Evolutionary conservation across 108 stramenopile genomes (phyloP), one percentile per base, ranked within the genome.

Genomic region (Cyclotella sp.): DNA sequence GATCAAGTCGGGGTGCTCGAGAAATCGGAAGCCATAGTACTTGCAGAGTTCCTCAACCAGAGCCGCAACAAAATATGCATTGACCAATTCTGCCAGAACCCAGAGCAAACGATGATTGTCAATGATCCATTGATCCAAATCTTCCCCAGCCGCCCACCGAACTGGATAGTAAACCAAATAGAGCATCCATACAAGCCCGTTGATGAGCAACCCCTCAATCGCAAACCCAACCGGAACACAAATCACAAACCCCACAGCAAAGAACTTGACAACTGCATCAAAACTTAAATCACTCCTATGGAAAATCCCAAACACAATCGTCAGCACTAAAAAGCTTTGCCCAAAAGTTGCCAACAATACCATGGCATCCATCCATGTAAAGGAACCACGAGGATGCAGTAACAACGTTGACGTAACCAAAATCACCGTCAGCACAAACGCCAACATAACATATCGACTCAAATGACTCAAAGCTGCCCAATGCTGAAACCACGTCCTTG

Each of bases 211-310:
- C 18, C 85, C 90, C 72, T 95, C 94, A 41, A 92, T 80, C 24
- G 93, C 64, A 70, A 95, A 89, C 12, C 92, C 91, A 9, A 89
- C 67, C 0, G 92, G 91, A 26, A 88, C 88, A 15, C 91, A 92
- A 70, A 95, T 85, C 24, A 89, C 59, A 67, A 95, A 95, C 27
- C 94, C 94, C 27, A 91, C 91, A 13, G 92, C 90, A 63, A 91
- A 95, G 77, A 93, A 91, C 68, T 95, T 95, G 70, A 92, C 80
- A 19, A 95, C 92, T 3, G 92, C 94, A 78, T 95, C 94, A 39
- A 95, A 77, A 63, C 94, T 95, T 70, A 95, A 81, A 82, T 95
- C 92, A 49, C 88, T 89, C 75, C 91, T 88, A 79, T 93, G 92
- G 54, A 92, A 93, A 26, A 95, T 91, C 74, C 92, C 89, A 82